These are phyloP conservation scores for Fomitopsis serialis DNA, from an alignment of 768 basidiomycete species.

Conservation along the genomic window DNA sequence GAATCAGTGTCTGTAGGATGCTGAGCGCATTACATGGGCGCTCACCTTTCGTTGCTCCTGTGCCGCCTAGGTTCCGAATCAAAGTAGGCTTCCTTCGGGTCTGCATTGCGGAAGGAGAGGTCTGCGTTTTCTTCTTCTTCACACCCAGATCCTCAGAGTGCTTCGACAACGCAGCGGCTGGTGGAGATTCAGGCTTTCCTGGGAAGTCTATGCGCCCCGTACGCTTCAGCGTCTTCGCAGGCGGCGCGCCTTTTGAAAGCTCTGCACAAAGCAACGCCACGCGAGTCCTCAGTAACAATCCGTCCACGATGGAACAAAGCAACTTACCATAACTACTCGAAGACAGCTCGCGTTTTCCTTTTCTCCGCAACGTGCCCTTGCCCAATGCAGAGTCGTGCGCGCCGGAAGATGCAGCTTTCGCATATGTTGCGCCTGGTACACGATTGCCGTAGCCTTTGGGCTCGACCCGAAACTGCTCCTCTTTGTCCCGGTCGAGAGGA, in stretches of 20 bases:
- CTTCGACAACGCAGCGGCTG: slow-evolving; percentile 4
- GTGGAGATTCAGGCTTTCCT: slow-evolving; percentile 23
- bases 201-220: slow-evolving; percentile 51
- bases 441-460: slow-evolving; percentile 67
- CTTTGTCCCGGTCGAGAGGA: slow-evolving; percentile 79
- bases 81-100: slow-evolving; percentile 78
- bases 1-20: slow-evolving; percentile 15
- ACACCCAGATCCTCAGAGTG: slow-evolving; percentile 16
- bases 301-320: not conserved
- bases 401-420: slow-evolving; percentile 22
- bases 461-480: slow-evolving; percentile 67
- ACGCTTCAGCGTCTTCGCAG: slow-evolving; percentile 52
- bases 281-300: not conserved
- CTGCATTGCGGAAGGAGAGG: slow-evolving; percentile 39
- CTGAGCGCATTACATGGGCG: not conserved
- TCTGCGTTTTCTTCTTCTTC: slow-evolving; percentile 48
- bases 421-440: slow-evolving; percentile 47
- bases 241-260: slow-evolving; percentile 23
- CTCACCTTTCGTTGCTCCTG: slow-evolving; percentile 66
- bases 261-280: slow-evolving; percentile 3
- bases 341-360: slow-evolving; percentile 43
- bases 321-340: slow-evolving; percentile 38
- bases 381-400: slow-evolving; percentile 34
- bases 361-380: slow-evolving; percentile 57
- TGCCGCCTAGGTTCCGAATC: slow-evolving; percentile 76